Evolutionary conservation across 305 asterid genomes (phyloP), one percentile per base, ranked within the genome.

Genomic region (Ilex paraguariensis): DNA sequence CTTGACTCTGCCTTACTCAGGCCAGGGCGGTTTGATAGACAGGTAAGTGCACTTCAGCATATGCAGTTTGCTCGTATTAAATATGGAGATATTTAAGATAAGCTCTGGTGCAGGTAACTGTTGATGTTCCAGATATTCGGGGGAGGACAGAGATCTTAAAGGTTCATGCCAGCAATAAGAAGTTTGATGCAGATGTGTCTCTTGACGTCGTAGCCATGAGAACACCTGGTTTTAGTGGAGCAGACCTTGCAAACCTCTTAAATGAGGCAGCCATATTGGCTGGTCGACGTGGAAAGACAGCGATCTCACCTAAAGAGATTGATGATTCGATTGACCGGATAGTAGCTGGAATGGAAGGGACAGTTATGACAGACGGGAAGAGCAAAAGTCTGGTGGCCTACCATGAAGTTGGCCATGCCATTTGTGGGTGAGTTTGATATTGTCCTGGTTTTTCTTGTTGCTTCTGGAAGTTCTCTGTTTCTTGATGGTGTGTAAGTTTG

Each of bases 371-470:
- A 30, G 98, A 91, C 71, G 98, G 98, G 59, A 91, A 91, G 85
- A 91, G 98, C 85, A 91, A 91, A 74, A 91, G 95, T 81, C 85
- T 91, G 10, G 92, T 91, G 64, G 95, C 96, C 10, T 91, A 91
- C 79, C 98, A 88, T 60, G 98, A 91, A 84, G 98, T 88, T 69
- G 98, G 98, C 48, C 96, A 91, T 75, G 95, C 98, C 75, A 80
- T 91, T 70, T 91, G 96, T 64, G 96, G 96, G 98, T 88, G 74
- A 74, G 92, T 80, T 44, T 62, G 21, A 16, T 53, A 64, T 12
- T 32, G 16, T 49, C 51, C 31, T 33, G 59, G 45, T 64, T 36
- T 16, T 40, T 15, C 36, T 31, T 51, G 31, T 30, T 46, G 42
- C 1, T 45, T 31, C 11, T 52, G 53, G 1, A 50, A 17, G 12